phyloP scores from a whole-genome alignment of 805 yeast genomes.

The Wickerhamomyces bisporus region DNA sequence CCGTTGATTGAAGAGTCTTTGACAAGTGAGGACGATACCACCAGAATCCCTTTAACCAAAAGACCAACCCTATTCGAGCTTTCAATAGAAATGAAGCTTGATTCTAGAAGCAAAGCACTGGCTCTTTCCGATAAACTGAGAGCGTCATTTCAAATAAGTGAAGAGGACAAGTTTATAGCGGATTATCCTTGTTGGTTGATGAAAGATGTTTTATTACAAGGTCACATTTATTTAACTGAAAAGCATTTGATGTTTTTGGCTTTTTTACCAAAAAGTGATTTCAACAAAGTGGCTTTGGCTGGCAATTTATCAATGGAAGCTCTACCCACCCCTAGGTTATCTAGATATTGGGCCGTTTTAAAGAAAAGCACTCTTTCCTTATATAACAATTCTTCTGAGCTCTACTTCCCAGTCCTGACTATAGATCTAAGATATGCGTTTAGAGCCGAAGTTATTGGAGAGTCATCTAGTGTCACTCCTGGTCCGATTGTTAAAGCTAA shows the following conservation, averaged over 20 bases:
- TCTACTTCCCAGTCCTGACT: conserved; percentile 77
- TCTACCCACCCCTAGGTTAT: conserved; percentile 23
- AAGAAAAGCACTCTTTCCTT: conserved; percentile 63
- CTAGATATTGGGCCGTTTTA: conserved; percentile 77
- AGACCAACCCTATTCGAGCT: conserved; percentile 27
- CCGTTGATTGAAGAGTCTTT: background rate
- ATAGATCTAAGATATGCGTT: conserved; percentile 65
- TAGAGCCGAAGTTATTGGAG: conserved; percentile 49
- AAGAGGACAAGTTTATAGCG: conserved; percentile 49
- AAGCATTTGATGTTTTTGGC: conserved; percentile 70
- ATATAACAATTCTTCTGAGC: conserved; percentile 66
- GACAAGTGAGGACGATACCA: background rate
- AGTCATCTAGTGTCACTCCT: background rate
- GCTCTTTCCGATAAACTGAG: conserved; percentile 33
- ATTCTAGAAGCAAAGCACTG: conserved; percentile 27
- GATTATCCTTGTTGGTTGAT: conserved; percentile 77
- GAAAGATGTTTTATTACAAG: conserved; percentile 79
- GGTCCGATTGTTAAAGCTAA: conserved; percentile 16
- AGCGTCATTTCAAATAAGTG: conserved; percentile 39
- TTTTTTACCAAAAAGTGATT: conserved; percentile 54
- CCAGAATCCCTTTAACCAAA: conserved; percentile 1
- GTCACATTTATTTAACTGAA: conserved; percentile 71
- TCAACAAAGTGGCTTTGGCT: conserved; percentile 38
- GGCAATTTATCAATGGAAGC: conserved; percentile 47
- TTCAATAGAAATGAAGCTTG: conserved; percentile 17